These are phyloP conservation scores for Tephrocybe rancida DNA, from an alignment of 768 basidiomycete species.

Conservation along the genomic window DNA sequence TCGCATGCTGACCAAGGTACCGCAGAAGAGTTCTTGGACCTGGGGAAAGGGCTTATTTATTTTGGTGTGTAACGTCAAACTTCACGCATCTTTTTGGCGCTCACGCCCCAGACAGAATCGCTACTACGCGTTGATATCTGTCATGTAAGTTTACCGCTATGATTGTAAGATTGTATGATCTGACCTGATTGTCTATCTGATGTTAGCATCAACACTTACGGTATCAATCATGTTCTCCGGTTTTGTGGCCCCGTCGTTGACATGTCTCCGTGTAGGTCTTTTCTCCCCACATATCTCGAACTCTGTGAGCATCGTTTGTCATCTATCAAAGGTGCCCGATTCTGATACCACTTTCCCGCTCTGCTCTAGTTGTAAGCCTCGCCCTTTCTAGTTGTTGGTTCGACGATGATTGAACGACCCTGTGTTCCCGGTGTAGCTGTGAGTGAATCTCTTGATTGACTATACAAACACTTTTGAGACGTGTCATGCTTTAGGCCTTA, in stretches of 20 bases:
- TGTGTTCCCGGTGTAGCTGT: slow-evolving; percentile 26
- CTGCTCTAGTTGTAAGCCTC: slow-evolving; percentile 19
- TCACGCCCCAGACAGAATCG: slow-evolving; percentile 46
- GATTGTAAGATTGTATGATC: background rate
- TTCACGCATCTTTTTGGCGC: background rate
- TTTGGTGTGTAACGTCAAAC: slow-evolving; percentile 35
- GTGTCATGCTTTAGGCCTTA: slow-evolving; percentile 30
- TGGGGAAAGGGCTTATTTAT: slow-evolving; percentile 57
- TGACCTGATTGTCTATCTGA: background rate
- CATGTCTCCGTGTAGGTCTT: slow-evolving; percentile 29
- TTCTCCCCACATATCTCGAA: slow-evolving; percentile 41
- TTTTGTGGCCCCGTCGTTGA: background rate
- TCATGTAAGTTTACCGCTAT: slow-evolving; percentile 41
- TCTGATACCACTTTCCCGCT: slow-evolving; percentile 2
- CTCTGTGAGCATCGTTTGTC: slow-evolving; percentile 33
- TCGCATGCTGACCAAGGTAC: background rate
- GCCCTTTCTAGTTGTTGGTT: background rate
- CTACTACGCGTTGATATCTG: slow-evolving; percentile 53
- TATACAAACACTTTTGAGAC: background rate
- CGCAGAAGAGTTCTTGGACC: slow-evolving; percentile 56
- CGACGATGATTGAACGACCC: no score
- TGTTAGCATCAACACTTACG: slow-evolving; percentile 55
- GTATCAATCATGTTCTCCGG: slow-evolving; percentile 24
- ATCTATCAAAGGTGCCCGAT: slow-evolving; percentile 1
- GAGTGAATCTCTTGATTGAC: slow-evolving; percentile 6